Evolutionary conservation across 805 yeast species (phyloP), one percentile per base, ranked within the genome.

Genomic region (Starmerella lactis-condensi): DNA sequence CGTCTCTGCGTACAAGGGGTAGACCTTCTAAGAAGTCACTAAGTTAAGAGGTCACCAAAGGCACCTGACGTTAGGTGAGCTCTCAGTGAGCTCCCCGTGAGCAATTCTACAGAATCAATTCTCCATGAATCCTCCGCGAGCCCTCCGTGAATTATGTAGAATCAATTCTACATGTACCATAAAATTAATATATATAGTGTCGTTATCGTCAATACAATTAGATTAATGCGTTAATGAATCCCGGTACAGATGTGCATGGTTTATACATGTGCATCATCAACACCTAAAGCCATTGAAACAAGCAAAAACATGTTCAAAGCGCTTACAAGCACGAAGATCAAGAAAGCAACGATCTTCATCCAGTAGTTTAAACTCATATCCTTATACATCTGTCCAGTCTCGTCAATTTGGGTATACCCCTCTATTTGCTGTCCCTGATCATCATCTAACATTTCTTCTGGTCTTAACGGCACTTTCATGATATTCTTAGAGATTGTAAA

Each of bases 361-460:
- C 59, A 31, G 8, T 58, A 59, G 12, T 78, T 67, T 49, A 76
- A 77, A 45, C 83, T 74, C 64, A 75, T 70, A 53, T 78, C 91
- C 29, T 62, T 64, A 39, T 52, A 43, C 22, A 45, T 43, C 17
- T 52, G 48, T 13, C 47, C 46, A 27, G 52, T 56, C 21, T 44
- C 52, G 12, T 26, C 17, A 7, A 26, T 9, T 8, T 17, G 29
- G 29, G 17, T 8, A 21, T 26, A 26, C 23, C 11, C 11, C 11
- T 21, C 23, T n/a, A 11, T 11, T n/a, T 21, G 11, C 23, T 21
- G 11, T 11, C 21, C 29, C 9, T 8, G 19, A 6, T 16, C 21
- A n/a, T 24, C 27, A 17, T 24, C 27, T 6, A 21, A 21, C 14
- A 17, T 7, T 17, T 37, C 40, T 17, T 34, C 38, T 3, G 38